Conservation (phyloP, 352 stramenopile genomes). For the Globisporangium lucens region DNA sequence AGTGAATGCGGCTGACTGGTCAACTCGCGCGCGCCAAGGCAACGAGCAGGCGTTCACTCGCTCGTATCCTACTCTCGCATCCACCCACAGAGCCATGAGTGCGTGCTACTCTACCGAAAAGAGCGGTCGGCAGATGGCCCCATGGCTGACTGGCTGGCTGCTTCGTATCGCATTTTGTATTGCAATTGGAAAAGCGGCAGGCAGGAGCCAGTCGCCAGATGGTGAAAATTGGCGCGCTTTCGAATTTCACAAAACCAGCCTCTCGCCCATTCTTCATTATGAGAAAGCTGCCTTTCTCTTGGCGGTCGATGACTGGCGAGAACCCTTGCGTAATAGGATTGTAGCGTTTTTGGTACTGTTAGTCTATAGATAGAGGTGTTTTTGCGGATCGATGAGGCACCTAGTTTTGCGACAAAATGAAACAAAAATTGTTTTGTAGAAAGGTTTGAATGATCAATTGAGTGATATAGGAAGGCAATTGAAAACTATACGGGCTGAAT, state of each 20-base stretch:
- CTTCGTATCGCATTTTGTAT: not conserved
- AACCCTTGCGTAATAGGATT: too few species aligned
- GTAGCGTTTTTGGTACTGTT: too few species aligned
- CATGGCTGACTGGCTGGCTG: not conserved
- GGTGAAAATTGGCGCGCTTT: not conserved
- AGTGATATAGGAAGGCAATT: too few species aligned
- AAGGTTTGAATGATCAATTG: too few species aligned
- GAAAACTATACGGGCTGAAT: too few species aligned
- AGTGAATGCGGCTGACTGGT: not conserved
- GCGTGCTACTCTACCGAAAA: not conserved
- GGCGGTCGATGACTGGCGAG: too few species aligned
- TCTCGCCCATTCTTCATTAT: not conserved
- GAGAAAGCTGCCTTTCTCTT: too few species aligned
- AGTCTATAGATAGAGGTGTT: too few species aligned
- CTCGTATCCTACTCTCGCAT: not conserved
- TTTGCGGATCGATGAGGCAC: too few species aligned
- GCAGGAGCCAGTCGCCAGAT: not conserved
- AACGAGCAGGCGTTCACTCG: not conserved
- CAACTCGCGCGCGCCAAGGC: not conserved
- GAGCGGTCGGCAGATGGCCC: not conserved
- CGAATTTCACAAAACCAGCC: not conserved
- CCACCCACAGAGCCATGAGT: not conserved
- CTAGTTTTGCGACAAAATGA: too few species aligned
- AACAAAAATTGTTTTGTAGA: too few species aligned
- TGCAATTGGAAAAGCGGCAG: not conserved